Percentiles rank a stretch among this genome's conserved stretches.
Evolutionary conservation across 352 stramenopile genomes (phyloP).

Genomic region (Phytophthora kernoviae): DNA sequence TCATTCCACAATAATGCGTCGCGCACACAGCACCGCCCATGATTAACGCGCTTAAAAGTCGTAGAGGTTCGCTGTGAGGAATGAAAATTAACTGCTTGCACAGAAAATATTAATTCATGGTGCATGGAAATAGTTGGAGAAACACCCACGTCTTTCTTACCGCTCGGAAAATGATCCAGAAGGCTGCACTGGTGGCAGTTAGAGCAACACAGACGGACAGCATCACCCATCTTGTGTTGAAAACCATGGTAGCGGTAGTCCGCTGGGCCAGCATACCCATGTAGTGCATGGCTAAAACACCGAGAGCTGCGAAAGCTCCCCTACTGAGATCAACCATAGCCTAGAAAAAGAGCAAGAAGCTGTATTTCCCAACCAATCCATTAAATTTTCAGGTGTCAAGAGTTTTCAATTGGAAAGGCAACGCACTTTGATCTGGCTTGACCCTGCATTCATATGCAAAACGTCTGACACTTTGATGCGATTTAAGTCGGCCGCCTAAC

Average conservation of each 20-base stretch:
- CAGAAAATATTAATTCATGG: constrained; percentile 1
- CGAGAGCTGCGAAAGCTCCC: constrained; percentile 39
- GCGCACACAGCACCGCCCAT: constrained; percentile 50
- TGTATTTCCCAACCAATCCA: constrained; percentile 37
- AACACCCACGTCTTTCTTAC: constrained; percentile 3
- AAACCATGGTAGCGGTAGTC: constrained; percentile 27
- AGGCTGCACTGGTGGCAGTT: constrained; percentile 42
- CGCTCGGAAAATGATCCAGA: constrained; percentile 61
- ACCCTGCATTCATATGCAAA: background rate
- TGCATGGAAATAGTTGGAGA: background rate
- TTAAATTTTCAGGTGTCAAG: constrained; percentile 4
- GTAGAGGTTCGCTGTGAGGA: constrained; percentile 34
- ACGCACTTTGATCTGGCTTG: background rate
- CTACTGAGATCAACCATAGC: constrained; percentile 41
- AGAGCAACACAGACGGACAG: constrained; percentile 46
- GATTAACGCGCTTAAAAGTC: constrained; percentile 39
- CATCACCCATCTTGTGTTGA: constrained; percentile 32
- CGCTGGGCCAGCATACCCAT: constrained; percentile 56
- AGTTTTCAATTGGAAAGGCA: background rate
- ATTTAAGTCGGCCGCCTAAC: background rate
- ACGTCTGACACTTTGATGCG: background rate
- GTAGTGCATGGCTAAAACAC: constrained; percentile 61
- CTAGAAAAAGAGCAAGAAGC: constrained; percentile 53
- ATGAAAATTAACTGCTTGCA: constrained; percentile 34
- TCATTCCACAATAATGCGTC: constrained; percentile 50